Percentiles rank a stretch among this genome's conserved stretches.
Conservation (phyloP, 768 basidiomycete genomes). For the Termitomyces sp. region DNA sequence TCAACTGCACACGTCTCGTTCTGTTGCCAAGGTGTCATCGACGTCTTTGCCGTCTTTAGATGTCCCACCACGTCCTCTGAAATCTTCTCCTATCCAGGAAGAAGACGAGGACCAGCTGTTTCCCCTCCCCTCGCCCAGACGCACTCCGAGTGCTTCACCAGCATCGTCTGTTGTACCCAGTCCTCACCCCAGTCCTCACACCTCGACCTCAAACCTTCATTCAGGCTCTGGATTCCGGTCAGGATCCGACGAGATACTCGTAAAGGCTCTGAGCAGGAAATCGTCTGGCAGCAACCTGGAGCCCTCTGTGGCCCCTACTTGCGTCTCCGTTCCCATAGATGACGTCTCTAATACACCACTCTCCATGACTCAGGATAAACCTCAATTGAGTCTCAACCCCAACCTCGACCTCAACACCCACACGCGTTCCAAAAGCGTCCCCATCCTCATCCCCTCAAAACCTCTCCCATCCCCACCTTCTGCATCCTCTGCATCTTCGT, state of each 20-base stretch:
- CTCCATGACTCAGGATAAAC: neutral
- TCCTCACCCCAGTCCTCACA: constrained; percentile 17
- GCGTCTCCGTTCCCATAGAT: neutral
- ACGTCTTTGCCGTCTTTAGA: constrained; percentile 13
- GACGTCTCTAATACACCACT: neutral
- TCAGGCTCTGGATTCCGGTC: constrained; percentile 6
- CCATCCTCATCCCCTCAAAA: neutral
- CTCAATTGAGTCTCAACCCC: neutral
- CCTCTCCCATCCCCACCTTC: neutral
- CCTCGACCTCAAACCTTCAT: constrained; percentile 14
- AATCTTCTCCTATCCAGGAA: constrained; percentile 43
- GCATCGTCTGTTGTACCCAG: constrained; percentile 21
- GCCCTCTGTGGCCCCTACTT: neutral
- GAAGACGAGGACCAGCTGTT: constrained; percentile 58
- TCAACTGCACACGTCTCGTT: constrained; percentile 4
- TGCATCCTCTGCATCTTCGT: neutral
- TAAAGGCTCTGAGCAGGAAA: constrained; percentile 16
- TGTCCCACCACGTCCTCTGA: constrained; percentile 15
- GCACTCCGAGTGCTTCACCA: constrained; percentile 44
- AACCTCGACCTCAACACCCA: neutral
- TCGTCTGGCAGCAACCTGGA: neutral
- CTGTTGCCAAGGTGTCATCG: constrained; percentile 5
- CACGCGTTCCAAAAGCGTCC: neutral
- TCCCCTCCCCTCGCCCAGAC: constrained; percentile 56
- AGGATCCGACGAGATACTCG: constrained; percentile 15